phyloP scores from a whole-genome alignment of 2,329 filamentous ascomycete genomes.

The Penicillium freii region DNA sequence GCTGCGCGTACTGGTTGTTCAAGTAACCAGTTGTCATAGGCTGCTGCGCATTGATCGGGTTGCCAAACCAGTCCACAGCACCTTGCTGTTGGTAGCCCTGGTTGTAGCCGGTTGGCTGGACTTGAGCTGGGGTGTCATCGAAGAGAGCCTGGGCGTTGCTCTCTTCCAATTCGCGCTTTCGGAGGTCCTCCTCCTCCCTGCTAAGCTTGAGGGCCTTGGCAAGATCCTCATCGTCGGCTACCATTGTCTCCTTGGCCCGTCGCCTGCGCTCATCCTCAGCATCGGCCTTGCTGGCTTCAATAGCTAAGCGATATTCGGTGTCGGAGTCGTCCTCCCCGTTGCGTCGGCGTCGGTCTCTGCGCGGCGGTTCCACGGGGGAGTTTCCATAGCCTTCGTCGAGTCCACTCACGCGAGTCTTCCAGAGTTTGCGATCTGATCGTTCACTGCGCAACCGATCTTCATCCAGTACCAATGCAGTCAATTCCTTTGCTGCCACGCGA shows the following conservation, averaged over 20 bases:
- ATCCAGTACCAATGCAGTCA: conserved; percentile 86
- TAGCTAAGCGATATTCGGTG: conserved; percentile 81
- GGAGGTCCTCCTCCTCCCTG: conserved; percentile 82
- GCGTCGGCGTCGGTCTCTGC: conserved; percentile 49
- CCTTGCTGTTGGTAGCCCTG: conserved; percentile 97
- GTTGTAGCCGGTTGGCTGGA: conserved; percentile 85
- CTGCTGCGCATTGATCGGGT: conserved; percentile 78
- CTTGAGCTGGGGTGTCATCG: conserved; percentile 70
- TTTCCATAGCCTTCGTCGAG: conserved; percentile 70
- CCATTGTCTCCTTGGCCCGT: conserved; percentile 54
- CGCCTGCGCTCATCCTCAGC: conserved; percentile 87
- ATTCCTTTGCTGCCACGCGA: conserved; percentile 90
- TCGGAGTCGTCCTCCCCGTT: conserved; percentile 73
- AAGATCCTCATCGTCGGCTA: conserved; percentile 78
- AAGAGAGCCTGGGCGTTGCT: conserved; percentile 85
- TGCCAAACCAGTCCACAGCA: conserved; percentile 95
- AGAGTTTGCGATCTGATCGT: conserved; percentile 84
- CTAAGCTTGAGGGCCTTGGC: conserved; percentile 94
- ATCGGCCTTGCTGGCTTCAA: conserved; percentile 93
- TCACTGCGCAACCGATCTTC: conserved; percentile 90
- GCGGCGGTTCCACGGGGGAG: conserved; percentile 43
- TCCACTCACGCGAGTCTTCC: conserved; percentile 94
- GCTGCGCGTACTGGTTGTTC: conserved; percentile 70
- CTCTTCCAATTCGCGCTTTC: conserved; percentile 81
- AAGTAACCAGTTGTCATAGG: conserved; percentile 67